A percentile compares a stretch with the other conserved stretches of the same genome.
phyloP scores from a whole-genome alignment of 1,284 basidiomycete genomes.

The Exsudoporus floridanus region DNA sequence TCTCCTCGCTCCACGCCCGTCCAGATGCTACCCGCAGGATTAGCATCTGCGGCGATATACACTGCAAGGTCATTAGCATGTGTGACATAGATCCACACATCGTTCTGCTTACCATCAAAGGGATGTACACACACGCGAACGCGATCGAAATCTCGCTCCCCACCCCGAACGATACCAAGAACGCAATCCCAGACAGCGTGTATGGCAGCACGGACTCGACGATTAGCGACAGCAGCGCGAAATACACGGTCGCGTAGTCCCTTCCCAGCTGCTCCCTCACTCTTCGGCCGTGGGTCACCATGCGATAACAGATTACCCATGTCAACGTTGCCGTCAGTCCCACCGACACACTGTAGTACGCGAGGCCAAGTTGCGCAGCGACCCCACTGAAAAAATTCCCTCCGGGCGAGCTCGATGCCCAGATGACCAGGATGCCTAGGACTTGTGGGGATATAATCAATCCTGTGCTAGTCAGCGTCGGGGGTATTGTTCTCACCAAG shows the following conservation, averaged over 20 bases:
- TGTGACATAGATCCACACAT: background rate
- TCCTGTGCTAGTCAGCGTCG: background rate
- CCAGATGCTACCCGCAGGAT: slow-evolving; percentile 27
- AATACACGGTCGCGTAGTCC: slow-evolving; percentile 24
- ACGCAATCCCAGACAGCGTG: slow-evolving; percentile 28
- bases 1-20: slow-evolving; percentile 18
- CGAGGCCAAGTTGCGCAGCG: slow-evolving; percentile 20
- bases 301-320: slow-evolving; percentile 22
- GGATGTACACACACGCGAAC: slow-evolving; percentile 24
- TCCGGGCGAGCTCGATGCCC: slow-evolving; percentile 18
- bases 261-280: slow-evolving; percentile 19
- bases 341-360: slow-evolving; percentile 28
- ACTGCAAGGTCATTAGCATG: slow-evolving; percentile 10
- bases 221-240: slow-evolving; percentile 18
- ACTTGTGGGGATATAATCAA: slow-evolving; percentile 10
- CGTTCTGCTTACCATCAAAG: slow-evolving; percentile 21
- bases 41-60: slow-evolving; percentile 32
- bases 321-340: slow-evolving; percentile 26
- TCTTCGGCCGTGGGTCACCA: slow-evolving; percentile 16
- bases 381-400: slow-evolving; percentile 23
- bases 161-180: slow-evolving; percentile 23
- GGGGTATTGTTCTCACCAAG: slow-evolving; percentile 19
- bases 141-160: slow-evolving; percentile 12
- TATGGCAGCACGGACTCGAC: slow-evolving; percentile 33
- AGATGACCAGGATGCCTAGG: slow-evolving; percentile 22